phyloP scores from a whole-genome alignment of 345 rosid genomes.

The Camelina hispida region DNA sequence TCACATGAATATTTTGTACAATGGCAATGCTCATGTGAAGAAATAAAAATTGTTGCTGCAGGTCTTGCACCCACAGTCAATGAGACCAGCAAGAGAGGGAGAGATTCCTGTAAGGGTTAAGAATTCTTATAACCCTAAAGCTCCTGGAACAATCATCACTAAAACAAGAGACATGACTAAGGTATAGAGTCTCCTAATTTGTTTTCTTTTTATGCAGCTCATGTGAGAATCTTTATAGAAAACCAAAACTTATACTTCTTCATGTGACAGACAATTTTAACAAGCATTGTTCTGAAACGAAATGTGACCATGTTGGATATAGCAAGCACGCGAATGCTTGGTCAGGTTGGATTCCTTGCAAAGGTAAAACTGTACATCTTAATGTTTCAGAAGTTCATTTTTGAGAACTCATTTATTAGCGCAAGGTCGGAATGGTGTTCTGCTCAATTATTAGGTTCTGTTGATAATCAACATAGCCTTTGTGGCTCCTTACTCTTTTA shows the following conservation, averaged over 20 bases:
- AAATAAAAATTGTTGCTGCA: conserved; percentile 37
- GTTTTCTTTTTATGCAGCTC: conserved; percentile 7
- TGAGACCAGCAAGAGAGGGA: conserved; percentile 99
- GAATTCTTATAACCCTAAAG: conserved; percentile 93
- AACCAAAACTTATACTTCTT: conserved; percentile 29
- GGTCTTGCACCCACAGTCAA: conserved; percentile 98
- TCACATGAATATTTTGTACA: neutral
- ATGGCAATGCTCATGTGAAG: conserved; percentile 1
- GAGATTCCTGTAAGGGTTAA: conserved; percentile 99
- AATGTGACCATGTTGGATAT: conserved; percentile 99
- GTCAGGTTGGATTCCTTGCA: conserved; percentile 97
- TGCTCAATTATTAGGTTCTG: neutral
- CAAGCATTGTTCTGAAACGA: conserved; percentile 96
- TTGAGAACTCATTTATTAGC: neutral
- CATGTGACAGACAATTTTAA: conserved; percentile 78
- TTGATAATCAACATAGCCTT: conserved; percentile 5
- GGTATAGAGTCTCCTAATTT: conserved; percentile 53
- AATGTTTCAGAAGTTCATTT: conserved; percentile 10
- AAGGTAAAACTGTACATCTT: conserved; percentile 55
- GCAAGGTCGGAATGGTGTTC: conserved; percentile 12
- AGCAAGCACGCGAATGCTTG: conserved; percentile 98
- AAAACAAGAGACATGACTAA: conserved; percentile 84
- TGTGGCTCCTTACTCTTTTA: conserved; percentile 18
- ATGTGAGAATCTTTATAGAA: conserved; percentile 8
- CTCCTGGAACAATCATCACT: conserved; percentile 97